These are phyloP conservation scores for Colletotrichum paranaense DNA, from an alignment of 2,329 filamentous ascomycete species.

Conservation along the genomic window DNA sequence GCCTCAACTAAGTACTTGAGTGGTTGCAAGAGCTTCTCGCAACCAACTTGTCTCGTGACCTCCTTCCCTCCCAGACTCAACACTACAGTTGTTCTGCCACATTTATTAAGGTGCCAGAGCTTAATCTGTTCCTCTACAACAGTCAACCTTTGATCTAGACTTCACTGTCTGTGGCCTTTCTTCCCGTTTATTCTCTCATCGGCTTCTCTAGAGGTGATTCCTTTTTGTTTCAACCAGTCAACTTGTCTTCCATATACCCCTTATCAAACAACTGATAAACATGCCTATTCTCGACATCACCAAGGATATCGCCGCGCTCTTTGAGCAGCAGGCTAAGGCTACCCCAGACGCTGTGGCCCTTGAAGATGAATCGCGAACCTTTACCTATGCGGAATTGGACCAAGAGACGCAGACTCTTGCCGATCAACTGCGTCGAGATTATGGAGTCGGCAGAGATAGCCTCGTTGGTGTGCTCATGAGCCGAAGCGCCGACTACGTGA, in stretches of 20 bases:
- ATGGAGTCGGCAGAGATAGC: constrained; percentile 78
- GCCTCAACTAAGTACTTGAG: constrained; percentile 10
- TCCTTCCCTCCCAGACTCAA: constrained; percentile 27
- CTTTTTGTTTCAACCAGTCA: neutral
- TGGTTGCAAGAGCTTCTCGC: constrained; percentile 27
- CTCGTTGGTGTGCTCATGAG: constrained; percentile 81
- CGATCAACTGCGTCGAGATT: constrained; percentile 70
- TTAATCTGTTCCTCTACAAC: neutral
- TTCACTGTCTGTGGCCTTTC: neutral
- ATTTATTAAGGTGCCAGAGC: constrained; percentile 10
- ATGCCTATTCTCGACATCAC: constrained; percentile 77
- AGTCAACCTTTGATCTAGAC: neutral
- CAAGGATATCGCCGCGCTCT: constrained; percentile 80
- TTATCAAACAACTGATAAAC: constrained; percentile 38
- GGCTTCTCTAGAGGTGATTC: neutral
- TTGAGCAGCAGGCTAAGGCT: constrained; percentile 73
- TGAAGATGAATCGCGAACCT: constrained; percentile 74
- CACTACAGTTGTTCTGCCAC: constrained; percentile 10
- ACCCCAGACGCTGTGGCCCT: constrained; percentile 78
- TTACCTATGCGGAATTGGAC: constrained; percentile 81
- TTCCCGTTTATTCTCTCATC: neutral
- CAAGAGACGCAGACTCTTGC: constrained; percentile 73
- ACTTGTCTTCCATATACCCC: constrained; percentile 8
- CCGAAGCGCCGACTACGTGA: constrained; percentile 82
- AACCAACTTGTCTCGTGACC: constrained; percentile 36